phyloP scores from a whole-genome alignment of 768 basidiomycete species.

The Clitopilus hobsonii region DNA sequence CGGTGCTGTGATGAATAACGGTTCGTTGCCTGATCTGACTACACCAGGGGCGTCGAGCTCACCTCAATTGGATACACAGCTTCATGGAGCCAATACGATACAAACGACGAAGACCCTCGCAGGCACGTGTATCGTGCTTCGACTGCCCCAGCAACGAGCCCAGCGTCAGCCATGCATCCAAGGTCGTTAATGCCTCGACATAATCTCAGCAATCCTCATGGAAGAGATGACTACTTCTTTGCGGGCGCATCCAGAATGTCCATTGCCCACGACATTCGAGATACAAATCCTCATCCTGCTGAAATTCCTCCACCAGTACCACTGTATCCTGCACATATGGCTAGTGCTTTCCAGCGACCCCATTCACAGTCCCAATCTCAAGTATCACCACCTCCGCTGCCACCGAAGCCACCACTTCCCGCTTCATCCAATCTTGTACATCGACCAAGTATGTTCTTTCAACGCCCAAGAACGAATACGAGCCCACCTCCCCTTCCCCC shows the following conservation, averaged over 20 bases:
- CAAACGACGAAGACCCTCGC: conserved; percentile 6
- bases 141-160: conserved; percentile 13
- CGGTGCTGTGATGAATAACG: neutral
- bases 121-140: conserved; percentile 11
- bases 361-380: neutral
- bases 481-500: conserved; percentile 15
- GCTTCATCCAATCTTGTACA: conserved; percentile 7
- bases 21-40: neutral
- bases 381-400: conserved; percentile 28
- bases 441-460: conserved; percentile 12
- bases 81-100: conserved; percentile 8
- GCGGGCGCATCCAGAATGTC: conserved; percentile 10
- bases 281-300: conserved; percentile 5
- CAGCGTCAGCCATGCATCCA: conserved; percentile 15
- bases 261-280: conserved; percentile 12
- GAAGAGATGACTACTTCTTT: conserved; percentile 20
- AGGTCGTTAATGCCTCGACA: conserved; percentile 16
- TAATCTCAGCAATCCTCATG: conserved; percentile 12
- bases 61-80: conserved; percentile 7
- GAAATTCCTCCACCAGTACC: conserved; percentile 16
- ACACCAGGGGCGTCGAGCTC: neutral
- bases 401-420: conserved; percentile 29
- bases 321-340: conserved; percentile 25
- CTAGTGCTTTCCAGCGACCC: conserved; percentile 20
- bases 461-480: conserved; percentile 2